Base-by-base conservation (phyloP, 768 basidiomycete species). In the Xanthoconium purpureum region DNA sequence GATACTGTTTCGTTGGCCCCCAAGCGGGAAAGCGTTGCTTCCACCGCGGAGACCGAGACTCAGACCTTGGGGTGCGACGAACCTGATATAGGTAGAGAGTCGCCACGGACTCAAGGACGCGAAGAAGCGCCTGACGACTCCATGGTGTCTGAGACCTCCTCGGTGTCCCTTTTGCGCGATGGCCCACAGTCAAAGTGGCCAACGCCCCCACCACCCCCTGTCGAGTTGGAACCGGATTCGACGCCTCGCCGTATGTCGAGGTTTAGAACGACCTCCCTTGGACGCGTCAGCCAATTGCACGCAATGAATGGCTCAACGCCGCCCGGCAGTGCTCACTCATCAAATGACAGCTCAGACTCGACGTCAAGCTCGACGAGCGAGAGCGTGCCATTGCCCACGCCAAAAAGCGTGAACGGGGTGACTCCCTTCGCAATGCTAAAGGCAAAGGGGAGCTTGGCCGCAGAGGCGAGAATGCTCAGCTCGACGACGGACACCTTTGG, bases 261-360 rank as follows among this genome's bases (percentile, higher is more conserved):
- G 49, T 66, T 70, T 33, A 66, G 68, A 35, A 60, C 66, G 36
- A 62, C 70, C 2, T 73, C 72, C 1, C 57, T 72, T 8, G 66
- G 61, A 9, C 70, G 66, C 18, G 55, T 70, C 47, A 61, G 50
- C 32, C 68, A 68, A 5, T 47, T 68, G 36, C 67, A 69, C 14
- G 54, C 56, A 9, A 57, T 60, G 57, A 39, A 36, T 13, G n/a
- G 54, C 11, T 9, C 47, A 73, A 72, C 77, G 5, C 82, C 83
- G 8, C 83, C 84, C 7, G 70, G 78, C 37, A 77, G 77, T 55
- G 78, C 79, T 13, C 75, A 76, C 33, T 83, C 77, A 53, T 61
- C 68, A 0, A 64, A 54, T 8, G 52, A 53, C n/a, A 79, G 77
- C 47, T 73, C 73, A 17, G 74, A 70, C 9, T 64, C 74, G 32